phyloP scores from a whole-genome alignment of 2,329 filamentous ascomycete genomes.

The Capronia americana region DNA sequence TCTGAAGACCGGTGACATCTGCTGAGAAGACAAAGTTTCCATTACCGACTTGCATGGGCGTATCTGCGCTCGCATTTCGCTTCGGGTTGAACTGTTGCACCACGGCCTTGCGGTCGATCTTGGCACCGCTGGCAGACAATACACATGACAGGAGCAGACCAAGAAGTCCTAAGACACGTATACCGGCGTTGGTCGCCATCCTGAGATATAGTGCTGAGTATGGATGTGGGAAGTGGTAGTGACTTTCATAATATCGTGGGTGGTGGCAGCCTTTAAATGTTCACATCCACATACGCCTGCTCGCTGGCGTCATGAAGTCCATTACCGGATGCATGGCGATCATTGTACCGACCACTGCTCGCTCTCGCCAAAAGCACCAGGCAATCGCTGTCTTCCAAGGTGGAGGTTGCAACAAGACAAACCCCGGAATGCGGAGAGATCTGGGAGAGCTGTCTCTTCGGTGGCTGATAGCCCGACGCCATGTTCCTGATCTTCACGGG shows the following conservation, averaged over 20 bases:
- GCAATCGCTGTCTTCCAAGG: background rate
- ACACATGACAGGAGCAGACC: background rate
- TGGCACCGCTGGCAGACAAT: background rate
- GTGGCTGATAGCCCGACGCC: slow-evolving; percentile 3
- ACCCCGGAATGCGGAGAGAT: slow-evolving; percentile 2
- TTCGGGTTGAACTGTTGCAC: slow-evolving; percentile 11
- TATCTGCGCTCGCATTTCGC: slow-evolving; percentile 13
- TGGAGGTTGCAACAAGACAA: background rate
- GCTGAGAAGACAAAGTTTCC: slow-evolving; percentile 17
- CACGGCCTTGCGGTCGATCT: slow-evolving; percentile 8
- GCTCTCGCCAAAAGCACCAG: background rate
- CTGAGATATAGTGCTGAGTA: background rate
- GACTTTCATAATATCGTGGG: background rate
- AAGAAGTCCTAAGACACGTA: background rate
- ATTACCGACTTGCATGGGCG: slow-evolving; percentile 14
- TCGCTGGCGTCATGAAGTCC: background rate
- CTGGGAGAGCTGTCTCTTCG: background rate
- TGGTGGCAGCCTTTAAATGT: background rate
- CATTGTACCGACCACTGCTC: background rate
- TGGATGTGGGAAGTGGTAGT: background rate
- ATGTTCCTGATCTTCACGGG: background rate
- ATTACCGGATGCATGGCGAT: background rate
- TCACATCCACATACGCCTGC: background rate
- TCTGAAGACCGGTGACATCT: slow-evolving; percentile 13
- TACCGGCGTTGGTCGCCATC: background rate